phyloP scores from a whole-genome alignment of 306 rosid genomes.

The Corylus americana region DNA sequence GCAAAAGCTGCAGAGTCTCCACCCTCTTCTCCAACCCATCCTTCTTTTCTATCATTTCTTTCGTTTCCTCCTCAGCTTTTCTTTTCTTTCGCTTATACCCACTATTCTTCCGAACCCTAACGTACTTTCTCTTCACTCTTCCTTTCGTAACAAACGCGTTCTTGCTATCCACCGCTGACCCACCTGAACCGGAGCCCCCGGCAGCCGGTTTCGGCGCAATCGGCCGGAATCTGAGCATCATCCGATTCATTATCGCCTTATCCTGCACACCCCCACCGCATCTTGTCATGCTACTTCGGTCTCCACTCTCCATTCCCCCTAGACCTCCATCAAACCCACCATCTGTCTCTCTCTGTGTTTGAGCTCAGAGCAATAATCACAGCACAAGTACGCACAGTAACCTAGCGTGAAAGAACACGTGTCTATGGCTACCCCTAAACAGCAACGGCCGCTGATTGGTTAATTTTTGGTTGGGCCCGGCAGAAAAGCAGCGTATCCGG shows the following conservation, averaged over 20 bases:
- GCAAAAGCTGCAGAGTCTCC: constrained; percentile 47
- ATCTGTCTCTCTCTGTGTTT: background rate
- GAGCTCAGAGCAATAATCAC: constrained; percentile 12
- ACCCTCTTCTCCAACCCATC: background rate
- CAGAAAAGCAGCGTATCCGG: constrained; percentile 19
- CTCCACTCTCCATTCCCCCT: constrained; percentile 30
- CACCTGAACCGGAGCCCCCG: constrained; percentile 14
- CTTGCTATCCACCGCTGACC: background rate
- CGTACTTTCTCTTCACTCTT: constrained; percentile 61
- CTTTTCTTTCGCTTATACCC: constrained; percentile 2
- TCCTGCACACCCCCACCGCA: constrained; percentile 21
- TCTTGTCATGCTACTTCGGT: constrained; percentile 19
- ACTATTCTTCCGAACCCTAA: constrained; percentile 46
- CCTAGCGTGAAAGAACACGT: constrained; percentile 30
- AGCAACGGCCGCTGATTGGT: constrained; percentile 29
- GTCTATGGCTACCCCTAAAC: constrained; percentile 18
- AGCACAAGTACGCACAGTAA: background rate
- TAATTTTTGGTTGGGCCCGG: constrained; percentile 13
- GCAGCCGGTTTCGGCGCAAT: constrained; percentile 60
- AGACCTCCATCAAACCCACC: background rate
- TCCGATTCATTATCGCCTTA: constrained; percentile 26
- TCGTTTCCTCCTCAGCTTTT: background rate
- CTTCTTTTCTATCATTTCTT: background rate
- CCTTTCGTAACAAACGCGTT: constrained; percentile 1
- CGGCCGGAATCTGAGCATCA: constrained; percentile 64